Evolutionary conservation across 2,329 filamentous ascomycete genomes (phyloP).

Genomic region (Calonectria leucothoes): DNA sequence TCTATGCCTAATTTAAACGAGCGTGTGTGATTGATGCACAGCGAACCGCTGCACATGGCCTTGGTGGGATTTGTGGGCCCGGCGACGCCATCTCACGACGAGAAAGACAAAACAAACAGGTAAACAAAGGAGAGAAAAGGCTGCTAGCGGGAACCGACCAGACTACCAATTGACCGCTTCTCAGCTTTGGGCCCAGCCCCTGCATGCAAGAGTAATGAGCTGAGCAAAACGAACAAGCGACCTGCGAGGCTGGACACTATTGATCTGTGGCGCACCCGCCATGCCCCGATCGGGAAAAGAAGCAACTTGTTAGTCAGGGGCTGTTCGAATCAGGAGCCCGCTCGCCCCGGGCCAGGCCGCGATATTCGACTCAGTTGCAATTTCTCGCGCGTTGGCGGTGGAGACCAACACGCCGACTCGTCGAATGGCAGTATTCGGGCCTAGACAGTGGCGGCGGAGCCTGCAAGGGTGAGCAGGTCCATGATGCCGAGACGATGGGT

Average conservation of each 20-base stretch:
- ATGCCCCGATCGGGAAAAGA: not conserved
- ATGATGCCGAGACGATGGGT: not conserved
- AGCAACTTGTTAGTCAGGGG: not conserved
- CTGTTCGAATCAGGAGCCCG: not conserved
- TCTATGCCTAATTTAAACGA: not conserved
- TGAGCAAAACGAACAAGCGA: not conserved
- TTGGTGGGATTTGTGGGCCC: not conserved
- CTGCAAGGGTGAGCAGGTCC: not conserved
- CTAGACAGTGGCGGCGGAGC: not conserved
- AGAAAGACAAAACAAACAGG: not conserved
- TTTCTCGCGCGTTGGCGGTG: not conserved
- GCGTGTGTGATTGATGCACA: not conserved
- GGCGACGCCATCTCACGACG: not conserved
- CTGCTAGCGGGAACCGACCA: not conserved
- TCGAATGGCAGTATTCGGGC: not conserved
- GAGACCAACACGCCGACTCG: not conserved
- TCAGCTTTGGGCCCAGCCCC: not conserved
- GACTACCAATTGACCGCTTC: not conserved
- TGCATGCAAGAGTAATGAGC: not conserved
- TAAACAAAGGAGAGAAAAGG: not conserved
- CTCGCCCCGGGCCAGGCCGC: not conserved
- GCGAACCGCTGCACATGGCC: not conserved
- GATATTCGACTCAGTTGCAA: not conserved
- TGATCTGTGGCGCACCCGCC: not conserved
- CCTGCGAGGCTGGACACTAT: not conserved